Evolutionary conservation across 2,329 filamentous ascomycete species (phyloP), one percentile per base, ranked within the genome.

Genomic region (Nectriaceae sp.): DNA sequence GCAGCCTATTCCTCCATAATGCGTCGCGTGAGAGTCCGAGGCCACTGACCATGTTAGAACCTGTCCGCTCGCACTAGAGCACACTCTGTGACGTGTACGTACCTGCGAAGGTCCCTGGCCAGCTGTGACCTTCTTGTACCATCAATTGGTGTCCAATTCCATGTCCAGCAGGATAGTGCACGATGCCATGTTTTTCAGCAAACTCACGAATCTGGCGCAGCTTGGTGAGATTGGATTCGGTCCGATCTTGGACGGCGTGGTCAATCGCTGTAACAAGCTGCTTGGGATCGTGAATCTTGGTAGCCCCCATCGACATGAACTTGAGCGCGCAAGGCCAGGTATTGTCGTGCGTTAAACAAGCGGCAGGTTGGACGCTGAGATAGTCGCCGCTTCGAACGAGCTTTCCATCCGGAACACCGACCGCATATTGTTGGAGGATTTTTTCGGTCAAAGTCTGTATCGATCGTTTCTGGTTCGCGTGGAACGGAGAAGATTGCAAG

Each of bases 71-170:
- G n/a, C n/a, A n/a, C n/a, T n/a, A n/a, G n/a, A n/a, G n/a, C n/a
- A n/a, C n/a, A n/a, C n/a, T n/a, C n/a, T n/a, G n/a, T n/a, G n/a
- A n/a, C n/a, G n/a, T n/a, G n/a, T n/a, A n/a, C n/a, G n/a, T n/a
- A n/a, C n/a, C n/a, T n/a, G n/a, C n/a, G n/a, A 97, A 69, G 0
- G 89, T 95, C 1, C 89, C 88, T 0, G 93, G 93, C 90, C 90
- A 97, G 2, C 73, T 61, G 76, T 87, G 75, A 90, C 53, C 63
- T 35, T 67, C 60, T 67, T 96, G 91, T 0, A 96, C 83, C 88
- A 94, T 91, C 58, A 93, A 86, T 68, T 97, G 93, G 67, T 97
- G 93, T 0, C 92, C 92, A 62, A 96, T 96, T 11, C 90, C 90
- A 39, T 83, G 71, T 2, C 89, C 89, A 1, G 89, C 86, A 1